Evolutionary conservation across 2,329 filamentous ascomycete genomes (phyloP), one percentile per base, ranked within the genome.

Genomic region (Cadophora sp.): DNA sequence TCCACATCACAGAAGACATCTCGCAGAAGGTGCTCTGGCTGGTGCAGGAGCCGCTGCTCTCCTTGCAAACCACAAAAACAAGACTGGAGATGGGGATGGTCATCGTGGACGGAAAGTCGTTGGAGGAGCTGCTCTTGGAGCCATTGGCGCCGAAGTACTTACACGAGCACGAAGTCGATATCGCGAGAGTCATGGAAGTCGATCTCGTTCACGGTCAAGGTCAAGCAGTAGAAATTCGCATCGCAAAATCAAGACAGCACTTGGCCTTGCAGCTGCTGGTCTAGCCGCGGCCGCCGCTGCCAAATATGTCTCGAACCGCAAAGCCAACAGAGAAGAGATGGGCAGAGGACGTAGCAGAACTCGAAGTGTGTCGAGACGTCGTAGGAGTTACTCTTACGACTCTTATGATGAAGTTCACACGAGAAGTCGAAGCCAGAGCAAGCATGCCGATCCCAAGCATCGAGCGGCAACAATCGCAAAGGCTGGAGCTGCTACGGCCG

Each of bases 1-100:
- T 50, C 79, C 83, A 61, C 83, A 87, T 71, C 86, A 86, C 72
- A 88, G 83, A 76, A 85, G 85, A 51, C 85, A 89, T 72, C 77
- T 91, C 5, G 88, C 88, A 26, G 87, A 89, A 74, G 88, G 88
- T n/a, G 88, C 87, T 11, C 81, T 90, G 19, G 88, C 88, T 31
- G 88, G 87, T 19, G 88, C 88, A 22, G 88, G 88, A 60, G 78
- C 88, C 8, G 85, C 86, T 12, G 88, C 88, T n/a, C 78, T 90
- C 2, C 78, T 89, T 6, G 82, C 84, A 19, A 86, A 85, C 59
- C 85, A 87, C 24, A 83, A 85, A 59, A 82, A 83, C 62, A 81
- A 81, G 65, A 64, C 71, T 58, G 73, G 76, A 69, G 70, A 75
- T 56, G 72, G 71, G 67, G 67, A 69, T 55, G 70, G 71, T n/a